Evolutionary conservation across 78 protist species (phyloP), one percentile per base, ranked within the genome.

Genomic region (Speleostelium caveatum): DNA sequence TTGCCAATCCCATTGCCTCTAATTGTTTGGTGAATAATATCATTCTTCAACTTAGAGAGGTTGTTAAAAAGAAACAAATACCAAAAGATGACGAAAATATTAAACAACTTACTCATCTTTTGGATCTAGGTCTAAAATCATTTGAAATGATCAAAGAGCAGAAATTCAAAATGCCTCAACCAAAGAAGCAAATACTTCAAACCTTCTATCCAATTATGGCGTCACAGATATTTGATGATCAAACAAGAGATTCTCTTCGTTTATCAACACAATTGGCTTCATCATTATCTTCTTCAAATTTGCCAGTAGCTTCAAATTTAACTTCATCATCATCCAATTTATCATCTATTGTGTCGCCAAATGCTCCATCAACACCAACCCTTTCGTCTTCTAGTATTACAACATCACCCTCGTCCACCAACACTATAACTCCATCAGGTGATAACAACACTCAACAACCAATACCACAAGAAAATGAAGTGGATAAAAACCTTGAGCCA

Each of bases 11-110:
- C 7, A 36, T 75, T 1, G 85, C 93, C 1, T 22, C 49, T 0
- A 73, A 83, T 53, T 67, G 79, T 42, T 33, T 83, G 24, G n/a
- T 69, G 22, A 55, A 45, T 6, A 83, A 69, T 45, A 74, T 83
- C 1, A 16, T 83, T 19, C 45, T 55, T 28, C 91, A 83, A 26
- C 65, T 83, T 19, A 71, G 32, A 35, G 74, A 67, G 12, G 91
- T 83, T 0, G 91, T 83, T 17, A 69, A 69, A 30, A 67, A 63
- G n/a, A 83, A 83, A 45, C 91, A 83, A 74, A 69, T 69, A 17
- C 91, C 91, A 7, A 83, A 83, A 33, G 91, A 83, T 42, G 91
- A 83, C 26, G 91, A 83, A 21, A 68, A 61, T 17, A 83, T 83
- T 17, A 83, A 83, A 36, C 69, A 68, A 24, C 39, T 83, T 3